phyloP scores from a whole-genome alignment of 2,329 filamentous ascomycete genomes.

The Pestalotiopsis sp. region DNA sequence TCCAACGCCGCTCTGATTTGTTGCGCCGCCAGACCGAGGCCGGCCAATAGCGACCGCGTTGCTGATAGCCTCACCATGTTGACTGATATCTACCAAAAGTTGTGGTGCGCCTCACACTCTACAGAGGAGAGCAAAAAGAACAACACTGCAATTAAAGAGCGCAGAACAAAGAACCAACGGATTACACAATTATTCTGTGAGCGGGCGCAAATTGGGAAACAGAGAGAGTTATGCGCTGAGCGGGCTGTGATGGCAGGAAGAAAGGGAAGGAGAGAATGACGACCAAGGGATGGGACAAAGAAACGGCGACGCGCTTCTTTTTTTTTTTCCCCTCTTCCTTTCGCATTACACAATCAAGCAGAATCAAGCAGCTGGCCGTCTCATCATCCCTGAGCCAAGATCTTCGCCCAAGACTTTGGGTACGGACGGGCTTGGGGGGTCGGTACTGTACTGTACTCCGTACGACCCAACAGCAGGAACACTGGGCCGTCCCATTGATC shows the following conservation, averaged over 20 bases:
- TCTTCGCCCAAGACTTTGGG: neutral
- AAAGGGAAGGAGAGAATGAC: slow-evolving; percentile 6
- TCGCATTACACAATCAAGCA: neutral
- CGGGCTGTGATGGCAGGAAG: neutral
- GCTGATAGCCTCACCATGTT: slow-evolving; percentile 24
- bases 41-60: slow-evolving; percentile 22
- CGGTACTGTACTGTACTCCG: neutral
- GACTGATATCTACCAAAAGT: neutral
- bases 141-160: neutral
- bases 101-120: neutral
- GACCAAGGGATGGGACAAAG: neutral
- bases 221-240: neutral
- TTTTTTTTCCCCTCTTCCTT: too few relatives aligned
- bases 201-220: neutral
- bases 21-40: slow-evolving; percentile 24
- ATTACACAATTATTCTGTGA: neutral
- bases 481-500: neutral
- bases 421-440: neutral
- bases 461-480: neutral
- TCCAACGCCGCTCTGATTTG: slow-evolving; percentile 26
- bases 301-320: neutral
- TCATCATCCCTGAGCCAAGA: slow-evolving; percentile 7
- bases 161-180: neutral
- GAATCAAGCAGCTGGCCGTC: neutral
- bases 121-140: neutral